These are phyloP conservation scores for Geoglossum glabrum DNA, from an alignment of 495 filamentous ascomycete genomes.

Conservation along the genomic window DNA sequence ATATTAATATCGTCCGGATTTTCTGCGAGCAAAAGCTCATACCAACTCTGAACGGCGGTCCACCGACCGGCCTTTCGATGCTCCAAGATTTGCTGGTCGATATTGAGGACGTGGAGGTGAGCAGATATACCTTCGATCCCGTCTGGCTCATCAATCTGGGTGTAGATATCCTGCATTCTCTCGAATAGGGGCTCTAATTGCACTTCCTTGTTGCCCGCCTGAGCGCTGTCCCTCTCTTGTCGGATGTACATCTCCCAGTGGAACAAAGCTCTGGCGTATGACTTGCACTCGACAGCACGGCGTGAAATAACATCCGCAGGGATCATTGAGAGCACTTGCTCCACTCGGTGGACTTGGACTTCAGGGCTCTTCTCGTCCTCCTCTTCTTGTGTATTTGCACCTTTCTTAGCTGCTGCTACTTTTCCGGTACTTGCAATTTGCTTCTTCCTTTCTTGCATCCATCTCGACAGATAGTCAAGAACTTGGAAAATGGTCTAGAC, in stretches of 20 bases:
- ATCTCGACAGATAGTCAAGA: conserved; percentile 75
- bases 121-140: conserved; percentile 87
- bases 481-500: conserved; percentile 69
- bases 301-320: conserved; percentile 70
- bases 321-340: conserved; percentile 42
- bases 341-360: conserved; percentile 40
- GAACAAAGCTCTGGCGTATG: conserved; percentile 78
- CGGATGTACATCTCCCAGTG: conserved; percentile 86
- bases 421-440: conserved; percentile 22
- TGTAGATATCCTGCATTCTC: conserved; percentile 78
- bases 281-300: conserved; percentile 76
- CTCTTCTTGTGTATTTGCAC: conserved; percentile 17
- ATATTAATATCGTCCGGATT: conserved; percentile 54
- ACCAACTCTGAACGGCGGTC: conserved; percentile 97
- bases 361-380: conserved; percentile 20
- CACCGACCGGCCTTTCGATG: conserved; percentile 87
- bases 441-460: conserved; percentile 69
- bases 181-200: conserved; percentile 43
- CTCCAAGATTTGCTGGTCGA: conserved; percentile 81
- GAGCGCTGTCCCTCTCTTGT: conserved; percentile 25
- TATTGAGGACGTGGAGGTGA: conserved; percentile 56
- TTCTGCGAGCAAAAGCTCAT: conserved; percentile 67
- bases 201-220: conserved; percentile 19
- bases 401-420: neutral
- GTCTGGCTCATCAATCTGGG: conserved; percentile 91